Evolutionary conservation across 768 basidiomycete species (phyloP).

Genomic region (Boletellus ananiceps): DNA sequence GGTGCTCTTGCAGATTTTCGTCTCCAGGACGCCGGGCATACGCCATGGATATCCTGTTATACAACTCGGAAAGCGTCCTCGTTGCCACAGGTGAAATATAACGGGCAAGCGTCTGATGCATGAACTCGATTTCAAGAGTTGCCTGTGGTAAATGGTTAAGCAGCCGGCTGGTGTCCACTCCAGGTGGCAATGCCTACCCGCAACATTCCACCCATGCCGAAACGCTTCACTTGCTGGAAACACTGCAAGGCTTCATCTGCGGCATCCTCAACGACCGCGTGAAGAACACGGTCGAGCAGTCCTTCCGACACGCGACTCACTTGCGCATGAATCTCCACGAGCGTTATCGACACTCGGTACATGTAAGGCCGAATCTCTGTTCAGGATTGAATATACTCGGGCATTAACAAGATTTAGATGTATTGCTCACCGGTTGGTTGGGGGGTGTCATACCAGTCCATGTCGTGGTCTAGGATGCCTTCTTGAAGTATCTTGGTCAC

Average conservation of each 20-base stretch:
- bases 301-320: conserved; percentile 75
- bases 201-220: conserved; percentile 98
- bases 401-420: neutral
- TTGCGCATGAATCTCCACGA: conserved; percentile 91
- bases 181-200: conserved; percentile 52
- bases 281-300: conserved; percentile 78
- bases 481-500: conserved; percentile 64
- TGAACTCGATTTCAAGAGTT: conserved; percentile 97
- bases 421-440: conserved; percentile 75
- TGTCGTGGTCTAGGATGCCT: conserved; percentile 73
- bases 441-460: conserved; percentile 94
- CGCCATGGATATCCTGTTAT: conserved; percentile 90
- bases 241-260: conserved; percentile 78
- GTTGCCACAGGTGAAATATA: conserved; percentile 82
- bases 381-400: neutral
- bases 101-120: conserved; percentile 91
- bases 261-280: conserved; percentile 75
- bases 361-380: conserved; percentile 93
- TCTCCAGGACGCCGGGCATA: conserved; percentile 83
- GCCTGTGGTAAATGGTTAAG: conserved; percentile 52
- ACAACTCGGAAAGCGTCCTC: conserved; percentile 83
- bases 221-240: conserved; percentile 85
- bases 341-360: conserved; percentile 80
- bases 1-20: conserved; percentile 78
- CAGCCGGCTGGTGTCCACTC: neutral